phyloP scores from a whole-genome alignment of 768 basidiomycete species.

The Boletus huronensis region DNA sequence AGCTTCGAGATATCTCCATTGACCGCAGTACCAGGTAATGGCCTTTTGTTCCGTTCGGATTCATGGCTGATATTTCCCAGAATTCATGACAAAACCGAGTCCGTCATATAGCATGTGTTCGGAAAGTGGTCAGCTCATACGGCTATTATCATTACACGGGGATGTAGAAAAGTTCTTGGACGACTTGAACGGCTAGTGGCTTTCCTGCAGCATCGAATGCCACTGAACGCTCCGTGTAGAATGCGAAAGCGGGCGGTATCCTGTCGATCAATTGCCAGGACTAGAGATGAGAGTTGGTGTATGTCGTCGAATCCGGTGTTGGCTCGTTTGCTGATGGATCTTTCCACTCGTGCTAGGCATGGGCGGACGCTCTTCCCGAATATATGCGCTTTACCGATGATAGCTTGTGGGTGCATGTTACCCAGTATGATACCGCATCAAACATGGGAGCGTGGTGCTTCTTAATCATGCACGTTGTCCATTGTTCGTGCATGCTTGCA shows the following conservation, averaged over 20 bases:
- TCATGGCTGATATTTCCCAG: conserved; percentile 33
- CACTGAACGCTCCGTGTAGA: conserved; percentile 29
- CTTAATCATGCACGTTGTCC: conserved; percentile 68
- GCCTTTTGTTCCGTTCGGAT: background rate
- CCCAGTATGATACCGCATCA: conserved; percentile 77
- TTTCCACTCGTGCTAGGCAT: conserved; percentile 42
- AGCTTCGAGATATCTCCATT: conserved; percentile 69
- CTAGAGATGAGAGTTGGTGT: conserved; percentile 43
- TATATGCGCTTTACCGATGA: conserved; percentile 69
- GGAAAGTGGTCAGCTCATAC: conserved; percentile 75
- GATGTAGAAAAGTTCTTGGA: conserved; percentile 57
- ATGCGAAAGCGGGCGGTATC: conserved; percentile 24
- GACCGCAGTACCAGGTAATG: conserved; percentile 32
- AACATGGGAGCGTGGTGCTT: conserved; percentile 82
- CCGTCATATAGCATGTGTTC: conserved; percentile 47
- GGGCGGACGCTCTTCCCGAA: conserved; percentile 65
- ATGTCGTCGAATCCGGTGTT: conserved; percentile 2
- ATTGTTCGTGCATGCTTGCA: conserved; percentile 65
- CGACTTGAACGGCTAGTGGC: conserved; percentile 44
- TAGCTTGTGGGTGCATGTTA: conserved; percentile 62
- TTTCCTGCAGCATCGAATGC: background rate
- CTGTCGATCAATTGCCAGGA: conserved; percentile 38
- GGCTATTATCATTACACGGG: conserved; percentile 60
- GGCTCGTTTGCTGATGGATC: conserved; percentile 3
- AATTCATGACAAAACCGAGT: conserved; percentile 65